A percentile compares a stretch with the other conserved stretches of the same genome.
These are phyloP conservation scores for Gossypium lobatum DNA, from an alignment of 441 rosid species.

Conservation along the genomic window DNA sequence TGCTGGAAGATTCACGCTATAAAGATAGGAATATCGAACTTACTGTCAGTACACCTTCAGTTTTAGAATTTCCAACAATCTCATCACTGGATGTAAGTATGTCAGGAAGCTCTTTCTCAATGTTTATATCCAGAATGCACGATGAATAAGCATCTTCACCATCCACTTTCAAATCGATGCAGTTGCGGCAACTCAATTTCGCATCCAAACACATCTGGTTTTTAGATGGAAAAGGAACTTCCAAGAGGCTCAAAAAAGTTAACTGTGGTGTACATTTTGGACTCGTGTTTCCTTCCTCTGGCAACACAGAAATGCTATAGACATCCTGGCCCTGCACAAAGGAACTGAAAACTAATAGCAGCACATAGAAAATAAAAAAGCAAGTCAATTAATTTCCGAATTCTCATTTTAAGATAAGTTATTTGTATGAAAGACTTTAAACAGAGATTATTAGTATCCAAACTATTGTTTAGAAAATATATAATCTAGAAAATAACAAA, in stretches of 20 bases:
- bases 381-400: background rate
- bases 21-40: constrained; percentile 20
- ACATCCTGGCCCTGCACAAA: constrained; percentile 57
- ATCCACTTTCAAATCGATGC: constrained; percentile 47
- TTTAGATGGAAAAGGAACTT: constrained; percentile 58
- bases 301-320: constrained; percentile 60
- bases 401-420: background rate
- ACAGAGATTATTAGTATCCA: background rate
- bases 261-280: constrained; percentile 43
- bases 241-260: constrained; percentile 57
- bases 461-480: background rate
- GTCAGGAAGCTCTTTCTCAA: constrained; percentile 46
- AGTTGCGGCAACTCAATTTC: constrained; percentile 47
- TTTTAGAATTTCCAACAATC: constrained; percentile 29
- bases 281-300: constrained; percentile 45
- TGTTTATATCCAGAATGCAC: constrained; percentile 59
- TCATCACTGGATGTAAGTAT: constrained; percentile 31
- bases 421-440: background rate
- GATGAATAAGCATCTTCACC: constrained; percentile 52
- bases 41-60: constrained; percentile 40
- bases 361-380: background rate
- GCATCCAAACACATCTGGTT: constrained; percentile 43
- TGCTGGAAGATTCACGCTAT: background rate
- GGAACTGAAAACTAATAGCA: constrained; percentile 1
- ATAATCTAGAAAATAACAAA: background rate